Percentiles rank a stretch among this genome's conserved stretches.
These are phyloP conservation scores for Penicillium bovifimosum DNA, from an alignment of 495 filamentous ascomycete species.

Conservation along the genomic window DNA sequence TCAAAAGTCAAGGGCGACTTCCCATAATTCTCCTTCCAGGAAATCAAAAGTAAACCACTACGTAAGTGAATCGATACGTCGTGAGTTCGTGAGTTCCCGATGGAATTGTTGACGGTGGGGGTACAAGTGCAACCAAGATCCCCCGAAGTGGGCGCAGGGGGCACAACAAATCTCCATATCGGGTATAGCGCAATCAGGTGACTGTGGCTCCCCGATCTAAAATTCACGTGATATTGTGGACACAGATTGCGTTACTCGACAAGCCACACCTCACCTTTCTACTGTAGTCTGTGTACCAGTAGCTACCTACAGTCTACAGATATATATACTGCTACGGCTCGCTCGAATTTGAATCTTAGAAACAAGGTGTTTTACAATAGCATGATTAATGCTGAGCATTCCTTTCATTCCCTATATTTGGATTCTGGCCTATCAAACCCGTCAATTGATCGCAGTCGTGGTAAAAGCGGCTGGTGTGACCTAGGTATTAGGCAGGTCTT, in stretches of 20 bases:
- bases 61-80: not conserved
- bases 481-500: constrained; percentile 14
- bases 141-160: constrained; percentile 16
- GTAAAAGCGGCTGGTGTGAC: constrained; percentile 11
- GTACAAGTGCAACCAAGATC: constrained; percentile 28
- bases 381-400: not conserved
- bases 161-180: constrained; percentile 45
- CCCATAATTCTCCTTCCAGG: not conserved
- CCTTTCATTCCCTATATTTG: not conserved
- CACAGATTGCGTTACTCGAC: not conserved
- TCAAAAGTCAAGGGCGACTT: constrained; percentile 24
- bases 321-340: no score
- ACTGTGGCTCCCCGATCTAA: constrained; percentile 17
- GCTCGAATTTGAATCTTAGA: not conserved
- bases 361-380: not conserved
- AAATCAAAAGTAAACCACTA: not conserved
- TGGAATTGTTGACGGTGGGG: constrained; percentile 28
- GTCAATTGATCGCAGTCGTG: constrained; percentile 10
- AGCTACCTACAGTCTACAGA: no score
- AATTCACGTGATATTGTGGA: constrained; percentile 7
- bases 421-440: constrained; percentile 1
- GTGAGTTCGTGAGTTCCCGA: constrained; percentile 1
- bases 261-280: not conserved
- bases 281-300: no score
- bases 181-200: constrained; percentile 32